phyloP scores from a whole-genome alignment of 2,329 filamentous ascomycete species.

The Penicillium sp. region DNA sequence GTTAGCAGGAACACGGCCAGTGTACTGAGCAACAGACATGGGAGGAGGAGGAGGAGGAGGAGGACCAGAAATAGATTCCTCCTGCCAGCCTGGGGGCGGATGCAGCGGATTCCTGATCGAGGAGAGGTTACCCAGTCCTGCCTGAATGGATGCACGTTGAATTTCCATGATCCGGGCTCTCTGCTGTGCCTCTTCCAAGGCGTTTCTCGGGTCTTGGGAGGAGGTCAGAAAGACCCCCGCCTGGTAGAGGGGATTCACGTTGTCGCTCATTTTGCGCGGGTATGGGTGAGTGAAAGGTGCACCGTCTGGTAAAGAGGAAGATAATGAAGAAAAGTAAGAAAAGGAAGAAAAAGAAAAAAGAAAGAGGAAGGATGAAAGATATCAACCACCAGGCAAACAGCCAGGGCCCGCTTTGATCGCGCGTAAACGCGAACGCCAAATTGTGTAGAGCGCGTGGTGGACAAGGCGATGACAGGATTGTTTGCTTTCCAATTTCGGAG shows the following conservation, averaged over 20 bases:
- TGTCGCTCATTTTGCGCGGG: slow-evolving; percentile 28
- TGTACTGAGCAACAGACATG: too few relatives aligned
- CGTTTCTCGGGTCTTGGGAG: slow-evolving; percentile 35
- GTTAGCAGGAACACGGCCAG: neutral
- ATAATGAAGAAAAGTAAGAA: slow-evolving; percentile 35
- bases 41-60: neutral
- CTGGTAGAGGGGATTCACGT: slow-evolving; percentile 36
- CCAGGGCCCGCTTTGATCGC: neutral
- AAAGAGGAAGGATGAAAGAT: slow-evolving; percentile 42
- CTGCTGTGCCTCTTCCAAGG: neutral
- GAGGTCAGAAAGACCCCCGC: slow-evolving; percentile 44
- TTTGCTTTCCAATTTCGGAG: neutral
- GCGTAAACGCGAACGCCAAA: neutral
- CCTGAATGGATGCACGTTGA: neutral
- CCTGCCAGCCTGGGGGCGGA: neutral
- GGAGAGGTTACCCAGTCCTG: neutral
- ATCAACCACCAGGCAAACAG: slow-evolving; percentile 23
- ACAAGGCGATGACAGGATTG: neutral
- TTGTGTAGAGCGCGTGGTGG: neutral
- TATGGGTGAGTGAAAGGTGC: slow-evolving; percentile 30
- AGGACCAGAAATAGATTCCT: neutral
- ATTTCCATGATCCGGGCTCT: neutral
- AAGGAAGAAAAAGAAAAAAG: slow-evolving; percentile 37
- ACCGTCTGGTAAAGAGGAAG: slow-evolving; percentile 36
- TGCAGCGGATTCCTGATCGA: neutral